Conservation (phyloP, 2,329 filamentous ascomycete genomes). For the Mycogone perniciosa region DNA sequence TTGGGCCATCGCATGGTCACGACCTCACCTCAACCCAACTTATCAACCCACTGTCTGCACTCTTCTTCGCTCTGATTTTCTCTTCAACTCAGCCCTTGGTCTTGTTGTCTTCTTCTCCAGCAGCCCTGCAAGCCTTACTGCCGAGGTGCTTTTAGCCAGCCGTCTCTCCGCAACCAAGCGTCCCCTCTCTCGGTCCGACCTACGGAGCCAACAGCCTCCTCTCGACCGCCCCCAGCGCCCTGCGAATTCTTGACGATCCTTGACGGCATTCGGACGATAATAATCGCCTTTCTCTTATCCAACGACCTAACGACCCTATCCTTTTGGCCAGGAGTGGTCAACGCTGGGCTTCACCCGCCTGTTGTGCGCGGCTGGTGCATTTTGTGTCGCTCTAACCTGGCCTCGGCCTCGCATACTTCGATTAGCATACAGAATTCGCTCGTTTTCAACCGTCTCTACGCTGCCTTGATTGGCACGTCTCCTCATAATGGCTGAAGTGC, state of each 20-base stretch:
- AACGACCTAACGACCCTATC: too few species aligned
- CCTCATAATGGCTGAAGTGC: constrained; percentile 22
- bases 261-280: too few species aligned
- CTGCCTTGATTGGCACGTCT: constrained; percentile 14
- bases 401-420: background rate
- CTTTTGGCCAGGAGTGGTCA: too few species aligned
- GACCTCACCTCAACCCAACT: background rate
- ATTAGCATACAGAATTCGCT: constrained; percentile 2
- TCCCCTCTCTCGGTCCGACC: background rate
- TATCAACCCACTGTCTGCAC: background rate
- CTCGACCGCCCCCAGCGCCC: background rate
- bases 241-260: too few species aligned
- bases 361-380: background rate
- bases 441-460: constrained; percentile 3
- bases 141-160: background rate
- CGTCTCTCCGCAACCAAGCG: background rate
- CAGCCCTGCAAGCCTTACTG: too few species aligned
- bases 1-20: background rate
- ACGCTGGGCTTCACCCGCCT: background rate
- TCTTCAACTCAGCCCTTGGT: background rate
- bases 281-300: too few species aligned
- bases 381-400: background rate
- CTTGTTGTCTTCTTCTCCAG: background rate
- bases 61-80: background rate
- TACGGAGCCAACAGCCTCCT: background rate